Percentiles rank a stretch among this genome's conserved stretches.
These are phyloP conservation scores for Sugiyamaella japonica DNA, from an alignment of 1,139 yeast genomes.

Conservation along the genomic window DNA sequence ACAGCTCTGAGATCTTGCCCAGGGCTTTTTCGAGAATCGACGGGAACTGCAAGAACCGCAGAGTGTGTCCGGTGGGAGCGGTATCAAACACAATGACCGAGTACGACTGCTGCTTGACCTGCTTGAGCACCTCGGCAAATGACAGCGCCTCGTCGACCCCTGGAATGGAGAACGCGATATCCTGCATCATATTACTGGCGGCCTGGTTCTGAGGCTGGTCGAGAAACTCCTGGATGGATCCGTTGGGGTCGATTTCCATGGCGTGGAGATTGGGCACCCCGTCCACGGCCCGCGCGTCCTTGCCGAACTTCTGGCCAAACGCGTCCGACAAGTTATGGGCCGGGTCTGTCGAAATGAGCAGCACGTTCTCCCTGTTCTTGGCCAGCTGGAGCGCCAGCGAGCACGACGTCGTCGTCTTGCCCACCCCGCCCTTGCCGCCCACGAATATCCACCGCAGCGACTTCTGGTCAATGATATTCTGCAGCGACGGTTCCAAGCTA, in stretches of 20 bases:
- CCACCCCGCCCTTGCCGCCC: conserved; percentile 99
- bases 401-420: conserved; percentile 95
- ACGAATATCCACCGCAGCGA: conserved; percentile 93
- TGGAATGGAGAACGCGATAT: conserved; percentile 91
- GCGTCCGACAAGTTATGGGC: conserved; percentile 98
- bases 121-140: conserved; percentile 96
- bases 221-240: conserved; percentile 87
- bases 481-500: conserved; percentile 43
- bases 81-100: conserved; percentile 95
- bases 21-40: conserved; percentile 84
- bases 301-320: conserved; percentile 95
- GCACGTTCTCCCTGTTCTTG: conserved; percentile 76
- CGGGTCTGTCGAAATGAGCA: conserved; percentile 94
- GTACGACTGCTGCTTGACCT: conserved; percentile 81
- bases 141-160: conserved; percentile 98
- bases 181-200: conserved; percentile 66
- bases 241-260: conserved; percentile 98
- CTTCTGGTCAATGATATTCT: conserved; percentile 44
- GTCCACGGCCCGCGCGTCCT: conserved; percentile 91
- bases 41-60: conserved; percentile 91
- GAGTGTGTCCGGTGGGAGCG: conserved; percentile 98
- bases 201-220: conserved; percentile 54
- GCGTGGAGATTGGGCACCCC: conserved; percentile 87
- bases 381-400: conserved; percentile 89
- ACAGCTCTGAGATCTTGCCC: conserved; percentile 81